Evolutionary conservation across 2,329 filamentous ascomycete genomes (phyloP).

Genomic region (Fusarium proliferatum): DNA sequence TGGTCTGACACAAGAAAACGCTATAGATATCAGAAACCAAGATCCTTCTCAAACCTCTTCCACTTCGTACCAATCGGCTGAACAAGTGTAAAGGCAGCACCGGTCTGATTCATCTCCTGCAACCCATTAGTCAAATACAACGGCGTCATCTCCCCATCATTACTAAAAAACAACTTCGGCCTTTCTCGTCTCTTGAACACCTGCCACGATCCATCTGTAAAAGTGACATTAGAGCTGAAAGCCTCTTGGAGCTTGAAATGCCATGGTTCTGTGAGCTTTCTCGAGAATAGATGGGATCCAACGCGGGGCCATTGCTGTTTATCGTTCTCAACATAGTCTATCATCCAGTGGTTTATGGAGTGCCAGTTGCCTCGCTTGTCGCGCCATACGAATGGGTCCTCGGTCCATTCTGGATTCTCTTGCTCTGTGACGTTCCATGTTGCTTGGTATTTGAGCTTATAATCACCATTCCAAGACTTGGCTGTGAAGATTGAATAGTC

Average conservation of each 20-base stretch:
- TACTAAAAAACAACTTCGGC: constrained; percentile 61
- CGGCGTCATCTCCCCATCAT: constrained; percentile 55
- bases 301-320: constrained; percentile 46
- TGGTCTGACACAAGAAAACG: no score
- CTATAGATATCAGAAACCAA: background rate
- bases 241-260: constrained; percentile 44
- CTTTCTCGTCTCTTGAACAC: constrained; percentile 58
- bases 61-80: constrained; percentile 30
- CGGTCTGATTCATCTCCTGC: constrained; percentile 48
- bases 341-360: constrained; percentile 48
- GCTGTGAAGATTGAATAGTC: constrained; percentile 25
- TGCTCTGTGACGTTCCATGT: constrained; percentile 27
- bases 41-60: constrained; percentile 13
- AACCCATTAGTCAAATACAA: constrained; percentile 61
- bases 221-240: constrained; percentile 46
- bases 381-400: constrained; percentile 50
- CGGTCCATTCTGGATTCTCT: constrained; percentile 33
- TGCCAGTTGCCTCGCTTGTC: constrained; percentile 50
- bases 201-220: constrained; percentile 53
- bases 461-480: background rate
- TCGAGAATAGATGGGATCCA: constrained; percentile 46
- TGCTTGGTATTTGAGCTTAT: constrained; percentile 18
- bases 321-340: constrained; percentile 41
- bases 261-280: constrained; percentile 46
- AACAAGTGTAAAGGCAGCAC: constrained; percentile 22